Conservation (phyloP, 164 flowering plant species). For the Aristolochia californica region DNA sequence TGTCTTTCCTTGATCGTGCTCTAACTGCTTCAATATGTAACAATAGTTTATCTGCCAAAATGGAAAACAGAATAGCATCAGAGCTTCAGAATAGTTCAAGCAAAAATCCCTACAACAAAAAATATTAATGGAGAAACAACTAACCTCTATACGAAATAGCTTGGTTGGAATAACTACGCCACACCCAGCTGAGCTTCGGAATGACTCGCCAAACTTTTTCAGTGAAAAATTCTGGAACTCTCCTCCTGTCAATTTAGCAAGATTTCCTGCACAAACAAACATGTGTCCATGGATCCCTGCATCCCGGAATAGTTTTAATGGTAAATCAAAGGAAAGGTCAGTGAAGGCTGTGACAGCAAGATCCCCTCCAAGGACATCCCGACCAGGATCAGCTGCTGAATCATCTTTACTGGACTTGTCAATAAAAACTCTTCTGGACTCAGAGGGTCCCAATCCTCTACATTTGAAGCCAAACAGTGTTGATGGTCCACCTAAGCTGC, state of each 20-base stretch:
- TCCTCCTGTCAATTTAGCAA: conserved; percentile 52
- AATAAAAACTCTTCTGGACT: conserved; percentile 41
- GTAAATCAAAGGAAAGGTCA: conserved; percentile 84
- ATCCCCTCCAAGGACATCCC: conserved; percentile 82
- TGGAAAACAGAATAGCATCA: background rate
- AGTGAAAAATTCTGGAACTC: conserved; percentile 45
- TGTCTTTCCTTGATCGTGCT: conserved; percentile 63
- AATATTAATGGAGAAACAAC: conserved; percentile 13
- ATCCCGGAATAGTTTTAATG: conserved; percentile 57
- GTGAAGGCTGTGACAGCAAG: conserved; percentile 83
- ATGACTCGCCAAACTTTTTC: conserved; percentile 45
- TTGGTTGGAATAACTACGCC: conserved; percentile 76
- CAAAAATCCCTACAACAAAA: too few relatives aligned
- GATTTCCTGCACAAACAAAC: conserved; percentile 74
- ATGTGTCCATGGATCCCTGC: conserved; percentile 82
- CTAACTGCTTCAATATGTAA: conserved; percentile 56
- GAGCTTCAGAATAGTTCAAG: background rate
- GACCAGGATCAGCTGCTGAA: conserved; percentile 26
- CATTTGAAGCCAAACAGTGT: conserved; percentile 68
- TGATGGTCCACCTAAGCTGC: conserved; percentile 65
- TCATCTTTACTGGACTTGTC: conserved; percentile 27
- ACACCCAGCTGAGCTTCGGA: conserved; percentile 58
- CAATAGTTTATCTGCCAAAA: conserved; percentile 72
- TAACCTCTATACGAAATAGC: conserved; percentile 88
- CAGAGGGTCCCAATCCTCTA: conserved; percentile 77